These are phyloP conservation scores for Skeletonema costatum DNA, from an alignment of 108 stramenopile genomes.

Conservation along the genomic window DNA sequence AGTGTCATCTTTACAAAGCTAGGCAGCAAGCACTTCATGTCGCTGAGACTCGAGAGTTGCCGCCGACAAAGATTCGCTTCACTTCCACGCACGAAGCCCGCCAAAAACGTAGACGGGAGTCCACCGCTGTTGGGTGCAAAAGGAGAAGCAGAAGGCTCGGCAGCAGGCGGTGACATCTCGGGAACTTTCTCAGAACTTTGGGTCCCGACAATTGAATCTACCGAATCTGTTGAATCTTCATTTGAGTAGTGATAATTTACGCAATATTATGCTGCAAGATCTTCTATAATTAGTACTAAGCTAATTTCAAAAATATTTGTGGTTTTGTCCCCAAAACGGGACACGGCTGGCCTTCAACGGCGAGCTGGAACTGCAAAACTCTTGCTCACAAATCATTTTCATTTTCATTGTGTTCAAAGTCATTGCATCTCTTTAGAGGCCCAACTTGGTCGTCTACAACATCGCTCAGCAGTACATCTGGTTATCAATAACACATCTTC, in stretches of 20 bases:
- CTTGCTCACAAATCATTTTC: too few relatives aligned
- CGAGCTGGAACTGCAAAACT: too few relatives aligned
- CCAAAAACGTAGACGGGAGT: background rate
- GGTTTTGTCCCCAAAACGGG: too few relatives aligned
- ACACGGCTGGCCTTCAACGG: too few relatives aligned
- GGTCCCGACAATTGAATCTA: background rate
- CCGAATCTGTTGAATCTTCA: background rate
- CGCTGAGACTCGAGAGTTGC: background rate
- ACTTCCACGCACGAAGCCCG: background rate
- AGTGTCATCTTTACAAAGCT: background rate
- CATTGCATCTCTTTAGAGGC: too few relatives aligned
- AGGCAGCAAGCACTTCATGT: too few relatives aligned
- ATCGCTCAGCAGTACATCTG: background rate
- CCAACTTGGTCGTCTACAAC: too few relatives aligned
- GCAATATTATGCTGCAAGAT: too few relatives aligned
- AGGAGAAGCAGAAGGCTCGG: too few relatives aligned
- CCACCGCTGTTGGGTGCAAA: background rate
- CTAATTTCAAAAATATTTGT: background rate
- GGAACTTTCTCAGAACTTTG: background rate
- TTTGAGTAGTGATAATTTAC: background rate
- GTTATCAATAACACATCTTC: background rate
- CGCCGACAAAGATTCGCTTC: background rate
- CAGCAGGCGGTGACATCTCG: too few relatives aligned
- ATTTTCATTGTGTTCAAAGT: too few relatives aligned
- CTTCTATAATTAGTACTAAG: background rate